Percentiles rank a stretch among this genome's conserved stretches.
phyloP scores from a whole-genome alignment of 1,284 basidiomycete genomes.

The Trichosporon ovoides region DNA sequence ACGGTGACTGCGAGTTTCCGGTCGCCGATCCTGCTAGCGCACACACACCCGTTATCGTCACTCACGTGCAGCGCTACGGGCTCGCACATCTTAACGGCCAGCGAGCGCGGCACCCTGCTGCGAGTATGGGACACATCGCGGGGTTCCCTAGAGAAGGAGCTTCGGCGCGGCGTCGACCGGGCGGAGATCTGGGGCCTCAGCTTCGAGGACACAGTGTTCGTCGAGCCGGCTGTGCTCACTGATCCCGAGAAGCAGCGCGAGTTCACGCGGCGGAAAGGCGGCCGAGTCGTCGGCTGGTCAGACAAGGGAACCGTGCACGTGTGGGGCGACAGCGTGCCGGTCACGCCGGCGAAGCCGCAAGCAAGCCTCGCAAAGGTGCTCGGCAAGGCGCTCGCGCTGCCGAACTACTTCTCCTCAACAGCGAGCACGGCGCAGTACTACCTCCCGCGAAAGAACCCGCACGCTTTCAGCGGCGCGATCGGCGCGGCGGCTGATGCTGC shows the following conservation, averaged over 20 bases:
- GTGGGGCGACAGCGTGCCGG: slow-evolving; percentile 50
- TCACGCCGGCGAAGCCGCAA: slow-evolving; percentile 4
- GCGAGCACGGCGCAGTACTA: slow-evolving; percentile 94
- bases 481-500: slow-evolving; percentile 46
- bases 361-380: slow-evolving; percentile 66
- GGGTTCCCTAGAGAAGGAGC: slow-evolving; percentile 71
- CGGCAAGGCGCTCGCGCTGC: slow-evolving; percentile 70
- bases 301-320: slow-evolving; percentile 95
- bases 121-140: slow-evolving; percentile 78
- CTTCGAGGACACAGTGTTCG: slow-evolving; percentile 31
- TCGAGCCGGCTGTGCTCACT: neutral
- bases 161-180: slow-evolving; percentile 80
- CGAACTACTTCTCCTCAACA: slow-evolving; percentile 86
- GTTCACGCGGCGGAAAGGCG: slow-evolving; percentile 28
- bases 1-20: slow-evolving; percentile 32
- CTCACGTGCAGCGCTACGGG: slow-evolving; percentile 74
- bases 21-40: slow-evolving; percentile 73
- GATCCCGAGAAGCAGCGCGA: slow-evolving; percentile 67
- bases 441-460: slow-evolving; percentile 59
- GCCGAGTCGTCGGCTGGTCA: slow-evolving; percentile 57
- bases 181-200: slow-evolving; percentile 85
- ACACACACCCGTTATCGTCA: slow-evolving; percentile 71
- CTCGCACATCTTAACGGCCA: slow-evolving; percentile 75
- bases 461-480: slow-evolving; percentile 39
- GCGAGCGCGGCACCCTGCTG: slow-evolving; percentile 75